A percentile compares a stretch with the other conserved stretches of the same genome.
These are phyloP conservation scores for Pseudogymnoascus sp. DNA, from an alignment of 2,329 filamentous ascomycete species.

Conservation along the genomic window DNA sequence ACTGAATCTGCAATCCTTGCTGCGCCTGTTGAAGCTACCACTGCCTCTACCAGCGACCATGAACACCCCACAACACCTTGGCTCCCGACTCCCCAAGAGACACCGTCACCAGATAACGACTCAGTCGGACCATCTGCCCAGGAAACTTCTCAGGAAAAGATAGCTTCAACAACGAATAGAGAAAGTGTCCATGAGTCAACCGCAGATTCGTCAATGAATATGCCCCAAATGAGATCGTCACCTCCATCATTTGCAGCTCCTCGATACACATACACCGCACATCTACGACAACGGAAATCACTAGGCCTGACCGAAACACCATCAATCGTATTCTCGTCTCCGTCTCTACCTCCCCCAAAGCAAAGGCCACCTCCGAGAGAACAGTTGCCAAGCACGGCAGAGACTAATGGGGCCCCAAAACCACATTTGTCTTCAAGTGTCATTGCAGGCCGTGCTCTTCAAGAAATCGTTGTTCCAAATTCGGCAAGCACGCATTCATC, in stretches of 20 bases:
- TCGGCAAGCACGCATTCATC: constrained; percentile 25
- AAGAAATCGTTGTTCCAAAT: constrained; percentile 25
- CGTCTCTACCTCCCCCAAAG: constrained; percentile 23
- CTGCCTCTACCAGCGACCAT: neutral
- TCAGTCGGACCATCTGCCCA: neutral
- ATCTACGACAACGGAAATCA: constrained; percentile 21
- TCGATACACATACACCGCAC: constrained; percentile 24
- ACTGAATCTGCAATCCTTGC: neutral
- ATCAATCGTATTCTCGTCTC: constrained; percentile 27
- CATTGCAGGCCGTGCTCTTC: constrained; percentile 26
- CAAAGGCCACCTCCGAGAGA: constrained; percentile 11
- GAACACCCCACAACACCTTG: constrained; percentile 8
- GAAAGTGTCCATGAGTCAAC: neutral
- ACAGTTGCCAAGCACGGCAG: constrained; percentile 11
- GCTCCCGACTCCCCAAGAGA: constrained; percentile 25
- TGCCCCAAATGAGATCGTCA: constrained; percentile 24
- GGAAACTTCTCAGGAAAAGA: neutral
- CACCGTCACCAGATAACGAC: constrained; percentile 22
- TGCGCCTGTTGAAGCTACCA: neutral
- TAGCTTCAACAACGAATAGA: neutral
- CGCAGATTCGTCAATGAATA: constrained; percentile 15
- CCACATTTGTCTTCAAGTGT: constrained; percentile 24
- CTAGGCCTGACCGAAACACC: constrained; percentile 22
- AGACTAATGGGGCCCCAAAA: constrained; percentile 12
- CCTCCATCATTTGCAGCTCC: constrained; percentile 23